Evolutionary conservation across 768 basidiomycete species (phyloP), one percentile per base, ranked within the genome.

Genomic region (Candolleomyces eurysporus): DNA sequence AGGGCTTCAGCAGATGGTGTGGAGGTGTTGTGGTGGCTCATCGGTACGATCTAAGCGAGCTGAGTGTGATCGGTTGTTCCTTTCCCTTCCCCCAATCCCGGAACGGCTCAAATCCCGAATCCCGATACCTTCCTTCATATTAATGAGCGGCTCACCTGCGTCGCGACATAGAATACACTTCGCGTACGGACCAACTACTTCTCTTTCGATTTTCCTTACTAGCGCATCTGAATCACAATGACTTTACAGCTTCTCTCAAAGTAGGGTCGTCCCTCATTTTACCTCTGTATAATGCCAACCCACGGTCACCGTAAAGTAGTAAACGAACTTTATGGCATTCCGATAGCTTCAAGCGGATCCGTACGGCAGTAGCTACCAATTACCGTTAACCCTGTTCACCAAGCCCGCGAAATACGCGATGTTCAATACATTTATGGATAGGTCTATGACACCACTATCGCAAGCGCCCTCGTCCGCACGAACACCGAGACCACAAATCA

Each of bases 51-150:
- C 36, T 36, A 36, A 36, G 36, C 36, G 36, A 36, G 36, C 46
- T 48, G 21, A 48, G n/a, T 22, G 16, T 22, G 46, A 16, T 21
- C 39, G 10, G 39, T 42, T n/a, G 19, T 36, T 26, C 40, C 3
- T 19, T 40, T 16, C 16, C 22, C 22, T 19, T 22, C 14, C 21
- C n/a, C 49, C 22, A 5, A 56, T 21, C 16, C 13, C 54, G 54
- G 54, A 26, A 56, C 54, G 54, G 54, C 19, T 16, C 54, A 36
- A 43, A 56, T 56, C n/a, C 54, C 54, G 54, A 56, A 43, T 40
- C n/a, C 39, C 54, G 17, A 21, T 21, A 14, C 40, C 36, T 31
- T 30, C 54, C n/a, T 31, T 30, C 54, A 19, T 22, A 42, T 19
- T 17, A n/a, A 17, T 36, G 19, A 7, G 11, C 22, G 21, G n/a